phyloP scores from a whole-genome alignment of 2,329 filamentous ascomycete species.

The Ceratocystiopsis brevicomis region DNA sequence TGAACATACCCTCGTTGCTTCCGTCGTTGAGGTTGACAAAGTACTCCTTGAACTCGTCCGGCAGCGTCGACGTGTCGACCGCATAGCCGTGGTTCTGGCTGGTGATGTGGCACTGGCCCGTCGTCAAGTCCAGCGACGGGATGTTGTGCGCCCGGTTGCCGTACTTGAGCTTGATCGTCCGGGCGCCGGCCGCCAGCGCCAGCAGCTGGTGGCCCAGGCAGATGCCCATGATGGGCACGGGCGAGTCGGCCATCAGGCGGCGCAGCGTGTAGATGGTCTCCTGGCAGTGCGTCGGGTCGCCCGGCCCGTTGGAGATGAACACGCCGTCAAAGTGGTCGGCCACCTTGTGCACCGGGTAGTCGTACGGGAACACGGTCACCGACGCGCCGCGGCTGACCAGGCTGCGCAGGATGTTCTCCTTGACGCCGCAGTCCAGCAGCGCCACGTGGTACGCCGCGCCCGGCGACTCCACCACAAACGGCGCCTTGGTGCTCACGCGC shows the following conservation, averaged over 20 bases:
- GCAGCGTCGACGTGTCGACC: slow-evolving; percentile 67
- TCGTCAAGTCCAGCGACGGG: slow-evolving; percentile 80
- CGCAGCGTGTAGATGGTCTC: slow-evolving; percentile 83
- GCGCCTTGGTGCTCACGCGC: slow-evolving; percentile 92
- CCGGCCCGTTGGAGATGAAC: slow-evolving; percentile 97
- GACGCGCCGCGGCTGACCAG: slow-evolving; percentile 81
- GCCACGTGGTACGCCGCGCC: slow-evolving; percentile 78
- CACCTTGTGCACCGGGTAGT: slow-evolving; percentile 97
- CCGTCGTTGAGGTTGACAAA: slow-evolving; percentile 97
- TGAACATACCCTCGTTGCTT: slow-evolving; percentile 81
- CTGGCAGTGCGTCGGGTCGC: slow-evolving; percentile 93
- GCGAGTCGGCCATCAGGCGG: slow-evolving; percentile 77
- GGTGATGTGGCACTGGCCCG: slow-evolving; percentile 94
- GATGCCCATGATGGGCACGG: slow-evolving; percentile 91
- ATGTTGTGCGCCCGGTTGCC: slow-evolving; percentile 99
- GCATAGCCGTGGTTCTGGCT: slow-evolving; percentile 98
- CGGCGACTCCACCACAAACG: slow-evolving; percentile 80
- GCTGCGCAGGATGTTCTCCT: slow-evolving; percentile 97
- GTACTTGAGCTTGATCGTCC: slow-evolving; percentile 96
- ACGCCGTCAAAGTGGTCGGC: slow-evolving; percentile 95
- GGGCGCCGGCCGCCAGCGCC: slow-evolving; percentile 70
- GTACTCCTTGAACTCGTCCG: slow-evolving; percentile 86
- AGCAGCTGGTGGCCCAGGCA: slow-evolving; percentile 94
- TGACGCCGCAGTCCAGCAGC: slow-evolving; percentile 93
- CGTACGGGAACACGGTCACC: slow-evolving; percentile 85